Base-by-base conservation (phyloP, 1,139 yeast genomes). In the Pichia cactophila region DNA sequence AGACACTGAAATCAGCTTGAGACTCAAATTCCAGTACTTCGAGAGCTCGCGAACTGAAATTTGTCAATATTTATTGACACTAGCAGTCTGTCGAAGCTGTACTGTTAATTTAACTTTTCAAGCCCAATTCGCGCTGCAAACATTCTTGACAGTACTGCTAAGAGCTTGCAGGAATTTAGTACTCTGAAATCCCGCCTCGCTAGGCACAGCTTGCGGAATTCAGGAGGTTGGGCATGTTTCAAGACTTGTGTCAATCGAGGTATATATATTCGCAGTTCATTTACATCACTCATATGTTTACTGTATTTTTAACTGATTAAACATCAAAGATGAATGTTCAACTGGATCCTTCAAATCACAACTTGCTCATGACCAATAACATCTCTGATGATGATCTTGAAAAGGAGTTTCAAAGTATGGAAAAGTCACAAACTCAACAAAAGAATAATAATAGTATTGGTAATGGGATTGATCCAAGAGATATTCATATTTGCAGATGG, bases 401-500 rank as follows among this genome's bases (percentile, higher is more conserved):
- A 23, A 40, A 42, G 14, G 56, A 53, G 28, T 53, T 53, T 28
- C 23, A 33, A 26, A 41, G 46, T 17, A 51, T 53, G 54, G 51
- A 51, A 26, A 46, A 42, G 31, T 28, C 17, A 0, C 41, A 42
- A 28, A 12, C 26, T 11, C 40, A 41, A 7, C 40, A 31, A 12
- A 39, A 33, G 14, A 37, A 29, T 28, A 37, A 29, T 28, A 17
- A 40, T 12, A 41, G 9, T 7, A 8, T 16, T 5, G 14, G 11
- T 12, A 29, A 28, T 11, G 29, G 33, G 10, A 1, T 20, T 9
- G 46, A 43, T 16, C 42, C 45, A 12, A 45, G 44, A 17, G 50
- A 48, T 29, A 38, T 42, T 17, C 50, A 48, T 41, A 37, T 42
- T 12, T 73, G 77, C 51, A 58, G 61, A 26, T 73, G 77, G 77